A percentile compares a stretch with the other conserved stretches of the same genome.
Conservation (phyloP, 2,329 filamentous ascomycete genomes). For the Aspergillus hiratsukae region DNA sequence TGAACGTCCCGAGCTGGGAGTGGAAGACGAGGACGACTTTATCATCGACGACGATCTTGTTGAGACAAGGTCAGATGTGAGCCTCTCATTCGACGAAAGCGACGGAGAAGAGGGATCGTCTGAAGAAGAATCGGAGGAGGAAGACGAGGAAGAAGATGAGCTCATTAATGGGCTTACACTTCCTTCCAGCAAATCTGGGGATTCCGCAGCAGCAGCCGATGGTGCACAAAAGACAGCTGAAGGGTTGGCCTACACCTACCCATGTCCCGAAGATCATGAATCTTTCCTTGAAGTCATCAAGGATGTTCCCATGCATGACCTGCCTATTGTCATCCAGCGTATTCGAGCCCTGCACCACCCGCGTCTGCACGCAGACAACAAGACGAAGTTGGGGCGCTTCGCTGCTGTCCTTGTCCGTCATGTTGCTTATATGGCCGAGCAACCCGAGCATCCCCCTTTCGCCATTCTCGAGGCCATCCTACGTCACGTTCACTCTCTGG, state of each 20-base stretch:
- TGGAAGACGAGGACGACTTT: slow-evolving; percentile 95
- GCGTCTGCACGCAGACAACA: slow-evolving; percentile 79
- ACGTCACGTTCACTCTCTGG: slow-evolving; percentile 87
- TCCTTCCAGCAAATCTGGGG: slow-evolving; percentile 20
- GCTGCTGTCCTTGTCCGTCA: slow-evolving; percentile 49
- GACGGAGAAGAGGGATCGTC: slow-evolving; percentile 56
- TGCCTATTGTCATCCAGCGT: slow-evolving; percentile 77
- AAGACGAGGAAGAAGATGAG: slow-evolving; percentile 59
- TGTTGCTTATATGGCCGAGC: slow-evolving; percentile 54
- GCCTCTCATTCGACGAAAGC: slow-evolving; percentile 38
- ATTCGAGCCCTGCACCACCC: slow-evolving; percentile 91
- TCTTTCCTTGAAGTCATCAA: slow-evolving; percentile 66
- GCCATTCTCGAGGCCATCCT: slow-evolving; percentile 71
- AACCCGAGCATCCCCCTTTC: slow-evolving; percentile 54
- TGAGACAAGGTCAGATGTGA: slow-evolving; percentile 65
- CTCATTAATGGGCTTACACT: slow-evolving; percentile 65
- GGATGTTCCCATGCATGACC: slow-evolving; percentile 57
- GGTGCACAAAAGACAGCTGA: slow-evolving; percentile 42
- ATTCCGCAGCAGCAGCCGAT: slow-evolving; percentile 27
- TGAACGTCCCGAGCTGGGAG: slow-evolving; percentile 52
- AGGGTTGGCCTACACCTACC: slow-evolving; percentile 75
- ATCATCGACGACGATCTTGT: slow-evolving; percentile 83
- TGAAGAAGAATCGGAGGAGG: slow-evolving; percentile 52
- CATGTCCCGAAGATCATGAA: slow-evolving; percentile 72
- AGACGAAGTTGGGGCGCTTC: slow-evolving; percentile 65